These are phyloP conservation scores for Dactylonectria estremocensis DNA, from an alignment of 2,329 filamentous ascomycete genomes.

Conservation along the genomic window DNA sequence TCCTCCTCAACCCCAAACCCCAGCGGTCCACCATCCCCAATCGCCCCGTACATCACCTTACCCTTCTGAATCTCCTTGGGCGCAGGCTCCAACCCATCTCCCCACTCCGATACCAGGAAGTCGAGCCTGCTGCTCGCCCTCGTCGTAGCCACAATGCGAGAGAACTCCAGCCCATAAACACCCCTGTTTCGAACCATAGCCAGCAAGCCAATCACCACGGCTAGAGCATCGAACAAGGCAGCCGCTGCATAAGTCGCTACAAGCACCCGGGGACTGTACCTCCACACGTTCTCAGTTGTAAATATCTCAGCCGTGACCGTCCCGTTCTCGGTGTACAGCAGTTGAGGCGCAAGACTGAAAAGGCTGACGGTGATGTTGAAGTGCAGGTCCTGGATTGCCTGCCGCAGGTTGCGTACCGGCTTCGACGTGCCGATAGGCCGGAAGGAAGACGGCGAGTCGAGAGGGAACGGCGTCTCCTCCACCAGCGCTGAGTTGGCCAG, in stretches of 20 bases:
- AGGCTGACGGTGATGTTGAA: conserved; percentile 16
- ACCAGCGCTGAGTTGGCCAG: conserved; percentile 1
- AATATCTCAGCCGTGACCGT: not conserved
- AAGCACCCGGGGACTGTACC: conserved; percentile 5
- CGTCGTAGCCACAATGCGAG: conserved; percentile 11
- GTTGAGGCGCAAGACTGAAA: conserved; percentile 5
- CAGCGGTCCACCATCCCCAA: not conserved
- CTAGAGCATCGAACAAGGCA: not conserved
- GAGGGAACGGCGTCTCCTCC: not conserved
- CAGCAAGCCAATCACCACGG: conserved; percentile 1
- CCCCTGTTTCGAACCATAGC: conserved; percentile 9
- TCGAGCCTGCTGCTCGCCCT: conserved; percentile 4
- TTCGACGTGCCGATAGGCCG: conserved; percentile 1
- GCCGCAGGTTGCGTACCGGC: conserved; percentile 8
- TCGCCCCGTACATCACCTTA: conserved; percentile 6
- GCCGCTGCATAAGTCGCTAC: conserved; percentile 2
- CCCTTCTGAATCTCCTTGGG: conserved; percentile 3
- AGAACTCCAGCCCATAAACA: conserved; percentile 13
- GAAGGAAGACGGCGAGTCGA: not conserved
- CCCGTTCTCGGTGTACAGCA: conserved; percentile 7
- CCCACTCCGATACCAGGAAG: not conserved
- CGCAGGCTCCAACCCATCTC: conserved; percentile 9
- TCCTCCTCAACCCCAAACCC: conserved; percentile 10
- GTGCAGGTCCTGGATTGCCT: conserved; percentile 14
- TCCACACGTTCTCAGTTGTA: not conserved